Percentiles rank a stretch among this genome's conserved stretches.
Conservation (phyloP, 148 eudicot species). For the Pouteria glomerata region DNA sequence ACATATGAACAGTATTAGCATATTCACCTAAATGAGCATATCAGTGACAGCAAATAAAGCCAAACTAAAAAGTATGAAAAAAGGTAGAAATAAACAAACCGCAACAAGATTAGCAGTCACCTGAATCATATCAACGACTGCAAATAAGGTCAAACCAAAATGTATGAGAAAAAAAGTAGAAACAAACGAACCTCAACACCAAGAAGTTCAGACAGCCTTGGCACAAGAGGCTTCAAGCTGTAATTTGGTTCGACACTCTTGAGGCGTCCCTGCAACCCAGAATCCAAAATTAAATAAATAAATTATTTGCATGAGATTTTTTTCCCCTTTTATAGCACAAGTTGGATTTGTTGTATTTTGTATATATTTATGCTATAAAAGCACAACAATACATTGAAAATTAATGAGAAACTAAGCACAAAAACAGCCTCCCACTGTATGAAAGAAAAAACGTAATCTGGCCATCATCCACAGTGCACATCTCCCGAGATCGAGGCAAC, state of each 20-base stretch:
- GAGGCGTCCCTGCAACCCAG: conserved; percentile 53
- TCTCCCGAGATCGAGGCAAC: too few relatives aligned
- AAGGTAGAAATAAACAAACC: conserved; percentile 23
- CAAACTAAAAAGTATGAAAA: background rate
- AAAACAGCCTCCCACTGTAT: too few relatives aligned
- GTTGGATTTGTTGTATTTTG: too few relatives aligned
- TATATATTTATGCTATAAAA: too few relatives aligned
- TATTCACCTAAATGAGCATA: background rate
- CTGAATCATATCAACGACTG: conserved; percentile 3
- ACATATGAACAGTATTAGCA: background rate
- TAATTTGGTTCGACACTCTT: conserved; percentile 75
- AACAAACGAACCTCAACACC: conserved; percentile 40
- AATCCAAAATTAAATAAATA: background rate
- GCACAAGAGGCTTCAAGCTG: conserved; percentile 73
- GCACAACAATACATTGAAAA: too few relatives aligned
- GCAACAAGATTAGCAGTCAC: conserved; percentile 12
- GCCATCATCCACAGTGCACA: too few relatives aligned
- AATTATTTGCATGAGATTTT: too few relatives aligned
- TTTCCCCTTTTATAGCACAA: too few relatives aligned
- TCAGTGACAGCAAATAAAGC: background rate
- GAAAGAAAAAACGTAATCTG: too few relatives aligned
- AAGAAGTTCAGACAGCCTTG: conserved; percentile 68
- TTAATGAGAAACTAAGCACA: too few relatives aligned
- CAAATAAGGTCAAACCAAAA: background rate
- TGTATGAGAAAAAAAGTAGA: background rate